Conservation (phyloP, 2,329 filamentous ascomycete species). For the Talaromyces sp. region DNA sequence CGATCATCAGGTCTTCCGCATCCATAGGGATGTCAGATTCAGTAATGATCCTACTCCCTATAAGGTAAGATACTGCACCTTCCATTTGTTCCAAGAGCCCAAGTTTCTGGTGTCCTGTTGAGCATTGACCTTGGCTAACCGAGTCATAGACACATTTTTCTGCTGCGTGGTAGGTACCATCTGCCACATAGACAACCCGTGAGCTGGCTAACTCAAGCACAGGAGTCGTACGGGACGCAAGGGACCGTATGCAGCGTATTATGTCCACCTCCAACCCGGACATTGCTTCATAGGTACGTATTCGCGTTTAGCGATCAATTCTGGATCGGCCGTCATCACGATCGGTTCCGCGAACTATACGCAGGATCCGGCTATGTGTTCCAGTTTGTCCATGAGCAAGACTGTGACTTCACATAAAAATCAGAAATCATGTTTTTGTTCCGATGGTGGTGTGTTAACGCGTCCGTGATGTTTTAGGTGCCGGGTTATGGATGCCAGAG, state of each 20-base stretch:
- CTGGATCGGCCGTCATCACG: too few relatives aligned
- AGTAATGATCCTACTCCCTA: conserved; percentile 82
- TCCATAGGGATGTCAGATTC: conserved; percentile 84
- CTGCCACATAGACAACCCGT: conserved; percentile 13
- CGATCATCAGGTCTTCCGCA: conserved; percentile 65
- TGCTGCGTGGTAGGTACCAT: conserved; percentile 64
- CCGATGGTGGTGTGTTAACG: not conserved
- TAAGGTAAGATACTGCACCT: conserved; percentile 59
- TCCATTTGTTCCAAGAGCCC: not conserved
- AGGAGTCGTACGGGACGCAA: conserved; percentile 83
- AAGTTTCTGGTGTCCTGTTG: not conserved
- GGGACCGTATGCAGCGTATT: conserved; percentile 84
- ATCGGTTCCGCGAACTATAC: not conserved
- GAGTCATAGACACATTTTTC: conserved; percentile 69
- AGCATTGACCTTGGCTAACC: conserved; percentile 25
- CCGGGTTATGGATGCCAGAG: conserved; percentile 79
- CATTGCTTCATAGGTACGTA: conserved; percentile 69
- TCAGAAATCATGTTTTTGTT: not conserved
- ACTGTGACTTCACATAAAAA: not conserved
- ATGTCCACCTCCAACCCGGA: conserved; percentile 74
- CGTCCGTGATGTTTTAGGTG: conserved; percentile 51
- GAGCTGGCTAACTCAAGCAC: conserved; percentile 25
- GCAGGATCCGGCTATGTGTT: not conserved
- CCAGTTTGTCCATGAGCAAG: not conserved
- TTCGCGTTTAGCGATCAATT: not conserved